phyloP scores from a whole-genome alignment of 73 alveolate species.

The Symbiodinium natans region DNA sequence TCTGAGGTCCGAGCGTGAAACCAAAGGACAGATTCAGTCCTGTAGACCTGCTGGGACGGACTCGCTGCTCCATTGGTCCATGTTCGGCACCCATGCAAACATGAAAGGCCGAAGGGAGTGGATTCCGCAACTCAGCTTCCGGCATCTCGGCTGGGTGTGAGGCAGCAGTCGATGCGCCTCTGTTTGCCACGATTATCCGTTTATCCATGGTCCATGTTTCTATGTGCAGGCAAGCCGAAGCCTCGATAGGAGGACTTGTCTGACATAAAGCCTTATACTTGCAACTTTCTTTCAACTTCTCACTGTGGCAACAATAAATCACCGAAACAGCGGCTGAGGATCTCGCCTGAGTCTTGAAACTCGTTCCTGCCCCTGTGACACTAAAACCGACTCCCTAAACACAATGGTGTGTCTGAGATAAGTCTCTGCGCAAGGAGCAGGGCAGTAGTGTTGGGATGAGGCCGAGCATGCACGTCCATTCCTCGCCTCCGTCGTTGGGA shows the following conservation, averaged over 20 bases:
- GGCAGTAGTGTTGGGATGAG: too few species aligned
- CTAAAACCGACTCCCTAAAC: too few species aligned
- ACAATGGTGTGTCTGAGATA: too few species aligned
- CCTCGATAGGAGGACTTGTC: constrained; percentile 90
- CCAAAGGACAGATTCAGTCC: constrained; percentile 81
- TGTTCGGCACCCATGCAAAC: too few species aligned
- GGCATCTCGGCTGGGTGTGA: constrained; percentile 64
- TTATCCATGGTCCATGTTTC: too few species aligned
- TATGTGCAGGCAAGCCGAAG: too few species aligned
- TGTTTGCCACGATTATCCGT: background rate
- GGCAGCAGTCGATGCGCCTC: constrained; percentile 89
- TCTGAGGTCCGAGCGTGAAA: constrained; percentile 12
- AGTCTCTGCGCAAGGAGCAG: too few species aligned
- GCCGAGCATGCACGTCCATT: too few species aligned
- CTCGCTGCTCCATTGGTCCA: too few species aligned
- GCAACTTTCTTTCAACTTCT: background rate
- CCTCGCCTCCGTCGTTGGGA: constrained; percentile 1
- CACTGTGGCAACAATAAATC: background rate
- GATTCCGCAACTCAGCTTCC: background rate
- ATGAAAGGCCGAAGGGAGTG: too few species aligned
- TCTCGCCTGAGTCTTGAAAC: constrained; percentile 57
- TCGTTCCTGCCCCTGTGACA: constrained; percentile 17
- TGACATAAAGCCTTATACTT: constrained; percentile 40
- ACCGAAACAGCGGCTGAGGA: background rate
- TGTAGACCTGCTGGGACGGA: constrained; percentile 14